These are phyloP conservation scores for Platanus orientalis DNA, from an alignment of 164 flowering plant species.

Conservation along the genomic window DNA sequence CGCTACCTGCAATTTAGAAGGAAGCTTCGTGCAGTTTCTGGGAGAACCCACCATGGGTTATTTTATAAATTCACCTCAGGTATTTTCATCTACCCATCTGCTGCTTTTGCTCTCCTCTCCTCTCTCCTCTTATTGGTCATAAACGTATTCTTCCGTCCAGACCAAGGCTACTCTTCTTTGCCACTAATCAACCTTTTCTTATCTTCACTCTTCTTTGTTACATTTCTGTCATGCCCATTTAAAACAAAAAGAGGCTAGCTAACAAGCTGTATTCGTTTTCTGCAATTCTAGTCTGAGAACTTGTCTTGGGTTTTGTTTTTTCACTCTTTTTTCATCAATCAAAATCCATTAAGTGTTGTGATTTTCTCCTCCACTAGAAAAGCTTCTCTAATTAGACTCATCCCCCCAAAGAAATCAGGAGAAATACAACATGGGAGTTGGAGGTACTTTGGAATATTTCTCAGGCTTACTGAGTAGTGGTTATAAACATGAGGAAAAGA, in stretches of 20 bases:
- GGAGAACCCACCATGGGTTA: conserved; percentile 6
- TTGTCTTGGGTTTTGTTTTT: not conserved
- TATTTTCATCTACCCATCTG: not conserved
- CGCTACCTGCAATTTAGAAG: not conserved
- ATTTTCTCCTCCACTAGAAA: conserved; percentile 3
- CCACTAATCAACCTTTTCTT: not conserved
- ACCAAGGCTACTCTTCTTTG: no score
- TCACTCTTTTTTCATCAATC: no score
- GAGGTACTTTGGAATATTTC: conserved; percentile 47
- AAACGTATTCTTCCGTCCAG: no score
- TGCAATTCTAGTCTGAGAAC: not conserved
- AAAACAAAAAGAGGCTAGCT: not conserved
- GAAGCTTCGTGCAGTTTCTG: conserved; percentile 12
- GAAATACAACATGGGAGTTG: conserved; percentile 43
- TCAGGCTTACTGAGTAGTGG: conserved; percentile 42
- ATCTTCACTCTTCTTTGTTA: not conserved
- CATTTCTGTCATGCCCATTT: not conserved
- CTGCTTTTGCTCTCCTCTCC: not conserved
- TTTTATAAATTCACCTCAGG: not conserved
- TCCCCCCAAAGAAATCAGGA: not conserved
- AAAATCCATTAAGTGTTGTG: not conserved
- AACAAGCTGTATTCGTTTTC: not conserved
- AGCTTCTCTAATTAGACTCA: not conserved
- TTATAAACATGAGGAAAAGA: conserved; percentile 46
- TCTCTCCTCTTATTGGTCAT: not conserved